These are phyloP conservation scores for Ophiostoma montium DNA, from an alignment of 2,329 filamentous ascomycete genomes.

Conservation along the genomic window DNA sequence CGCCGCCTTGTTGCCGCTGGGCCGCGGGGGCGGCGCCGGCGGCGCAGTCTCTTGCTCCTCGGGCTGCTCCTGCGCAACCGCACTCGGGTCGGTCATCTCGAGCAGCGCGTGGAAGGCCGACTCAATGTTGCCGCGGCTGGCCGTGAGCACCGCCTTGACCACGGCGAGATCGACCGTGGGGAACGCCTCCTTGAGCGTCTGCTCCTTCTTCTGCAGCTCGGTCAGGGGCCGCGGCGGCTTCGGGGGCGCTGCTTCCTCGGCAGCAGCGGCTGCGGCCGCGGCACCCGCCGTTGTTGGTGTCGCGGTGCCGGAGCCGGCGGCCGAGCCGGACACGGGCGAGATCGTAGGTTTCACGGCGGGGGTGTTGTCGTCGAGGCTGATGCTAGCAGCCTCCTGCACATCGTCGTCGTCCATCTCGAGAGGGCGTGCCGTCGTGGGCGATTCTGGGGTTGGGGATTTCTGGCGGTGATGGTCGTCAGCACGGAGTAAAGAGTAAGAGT, in stretches of 20 bases:
- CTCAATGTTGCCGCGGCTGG: constrained; percentile 78
- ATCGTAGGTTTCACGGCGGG: constrained; percentile 16
- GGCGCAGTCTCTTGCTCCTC: constrained; percentile 38
- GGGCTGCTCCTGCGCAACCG: constrained; percentile 20
- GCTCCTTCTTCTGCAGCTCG: constrained; percentile 71
- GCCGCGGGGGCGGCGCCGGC: constrained; percentile 67
- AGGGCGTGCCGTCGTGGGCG: constrained; percentile 49
- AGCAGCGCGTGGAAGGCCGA: constrained; percentile 91
- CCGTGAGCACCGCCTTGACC: constrained; percentile 74
- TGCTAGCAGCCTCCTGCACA: constrained; percentile 45
- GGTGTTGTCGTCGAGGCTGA: constrained; percentile 29
- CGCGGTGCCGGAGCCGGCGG: constrained; percentile 14
- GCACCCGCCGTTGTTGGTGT: constrained; percentile 19
- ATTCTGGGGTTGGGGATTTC: constrained; percentile 40
- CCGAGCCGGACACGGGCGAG: constrained; percentile 16
- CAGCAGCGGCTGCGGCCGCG: constrained; percentile 3
- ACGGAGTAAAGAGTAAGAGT: too few species aligned
- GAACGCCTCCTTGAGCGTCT: constrained; percentile 86
- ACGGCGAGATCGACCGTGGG: constrained; percentile 67
- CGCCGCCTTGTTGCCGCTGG: constrained; percentile 38
- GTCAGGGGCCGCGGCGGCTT: constrained; percentile 77
- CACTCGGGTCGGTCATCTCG: constrained; percentile 69
- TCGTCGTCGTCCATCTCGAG: constrained; percentile 61
- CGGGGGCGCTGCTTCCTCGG: constrained; percentile 37
- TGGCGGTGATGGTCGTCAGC: too few species aligned